Evolutionary conservation across 257 asterid genomes (phyloP).

Genomic region (Scutellaria baicalensis): DNA sequence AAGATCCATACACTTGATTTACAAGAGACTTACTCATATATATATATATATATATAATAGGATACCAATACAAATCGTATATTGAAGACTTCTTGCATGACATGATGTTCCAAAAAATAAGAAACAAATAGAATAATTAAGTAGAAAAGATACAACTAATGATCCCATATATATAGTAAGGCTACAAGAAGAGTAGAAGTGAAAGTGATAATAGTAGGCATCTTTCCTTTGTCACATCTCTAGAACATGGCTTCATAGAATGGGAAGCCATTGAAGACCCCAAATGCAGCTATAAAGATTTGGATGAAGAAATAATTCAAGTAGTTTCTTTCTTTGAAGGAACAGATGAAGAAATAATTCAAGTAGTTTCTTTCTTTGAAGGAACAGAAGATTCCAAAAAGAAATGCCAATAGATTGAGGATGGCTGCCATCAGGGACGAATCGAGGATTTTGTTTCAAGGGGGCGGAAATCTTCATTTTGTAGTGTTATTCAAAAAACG

Average conservation of each 20-base stretch:
- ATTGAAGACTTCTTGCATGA: no score
- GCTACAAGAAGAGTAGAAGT: conserved; percentile 19
- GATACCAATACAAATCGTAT: no score
- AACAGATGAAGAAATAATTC: conserved; percentile 10
- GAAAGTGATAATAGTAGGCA: conserved; percentile 35
- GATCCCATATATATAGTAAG: conserved; percentile 9
- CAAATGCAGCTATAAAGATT: conserved; percentile 43
- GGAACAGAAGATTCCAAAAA: conserved; percentile 5
- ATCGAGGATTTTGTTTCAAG: no score
- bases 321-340: background rate
- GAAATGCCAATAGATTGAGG: conserved; percentile 25
- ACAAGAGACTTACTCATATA: no score
- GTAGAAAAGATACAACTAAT: background rate
- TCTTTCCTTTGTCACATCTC: conserved; percentile 52
- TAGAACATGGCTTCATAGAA: conserved; percentile 49
- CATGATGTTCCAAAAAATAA: no score
- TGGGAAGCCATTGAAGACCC: conserved; percentile 48
- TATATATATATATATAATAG: no score
- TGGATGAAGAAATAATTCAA: conserved; percentile 28
- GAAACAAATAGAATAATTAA: background rate
- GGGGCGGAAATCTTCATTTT: no score
- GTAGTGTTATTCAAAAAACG: no score
- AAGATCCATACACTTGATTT: no score
- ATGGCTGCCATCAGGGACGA: conserved; percentile 21
- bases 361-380: conserved; percentile 1